Conservation (phyloP, 2,329 filamentous ascomycete genomes). For the Fusarium scirpi region DNA sequence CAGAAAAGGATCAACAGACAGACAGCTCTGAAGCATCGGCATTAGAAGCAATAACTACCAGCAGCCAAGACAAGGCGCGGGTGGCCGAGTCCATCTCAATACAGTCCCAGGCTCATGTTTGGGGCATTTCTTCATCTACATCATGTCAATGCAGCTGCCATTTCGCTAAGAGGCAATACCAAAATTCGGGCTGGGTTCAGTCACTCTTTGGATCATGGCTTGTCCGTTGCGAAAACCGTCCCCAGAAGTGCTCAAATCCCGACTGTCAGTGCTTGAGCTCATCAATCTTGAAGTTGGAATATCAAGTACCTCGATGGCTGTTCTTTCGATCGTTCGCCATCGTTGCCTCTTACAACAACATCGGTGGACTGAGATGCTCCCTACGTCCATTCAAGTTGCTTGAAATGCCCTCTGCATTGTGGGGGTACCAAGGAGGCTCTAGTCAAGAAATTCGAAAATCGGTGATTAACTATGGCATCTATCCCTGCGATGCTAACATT, state of each 20-base stretch:
- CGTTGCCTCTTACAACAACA: not conserved
- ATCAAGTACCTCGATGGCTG: conserved; percentile 27
- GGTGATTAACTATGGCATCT: not conserved
- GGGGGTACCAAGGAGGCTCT: fast-evolving
- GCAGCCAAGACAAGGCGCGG: fast-evolving
- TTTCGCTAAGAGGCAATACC: not conserved
- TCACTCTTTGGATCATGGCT: conserved; percentile 27
- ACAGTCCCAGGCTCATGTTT: not conserved
- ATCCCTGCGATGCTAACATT: not conserved
- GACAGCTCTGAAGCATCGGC: fast-evolving
- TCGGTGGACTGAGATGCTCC: conserved; percentile 7
- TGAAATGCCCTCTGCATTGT: fast-evolving
- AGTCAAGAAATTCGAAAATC: not conserved
- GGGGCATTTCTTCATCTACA: fast-evolving
- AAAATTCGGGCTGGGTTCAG: conserved; percentile 6
- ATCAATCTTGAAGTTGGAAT: not conserved
- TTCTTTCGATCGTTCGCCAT: not conserved
- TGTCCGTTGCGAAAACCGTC: not conserved
- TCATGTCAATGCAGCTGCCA: conserved; percentile 23
- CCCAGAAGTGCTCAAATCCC: conserved; percentile 1
- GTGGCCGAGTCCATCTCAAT: not conserved
- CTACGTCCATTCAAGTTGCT: conserved; percentile 5
- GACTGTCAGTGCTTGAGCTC: not conserved
- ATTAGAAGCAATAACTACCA: too few relatives aligned
- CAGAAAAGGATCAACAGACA: not conserved